Evolutionary conservation across 2,329 filamentous ascomycete species (phyloP).

Genomic region (Colletotrichum liaoningense): DNA sequence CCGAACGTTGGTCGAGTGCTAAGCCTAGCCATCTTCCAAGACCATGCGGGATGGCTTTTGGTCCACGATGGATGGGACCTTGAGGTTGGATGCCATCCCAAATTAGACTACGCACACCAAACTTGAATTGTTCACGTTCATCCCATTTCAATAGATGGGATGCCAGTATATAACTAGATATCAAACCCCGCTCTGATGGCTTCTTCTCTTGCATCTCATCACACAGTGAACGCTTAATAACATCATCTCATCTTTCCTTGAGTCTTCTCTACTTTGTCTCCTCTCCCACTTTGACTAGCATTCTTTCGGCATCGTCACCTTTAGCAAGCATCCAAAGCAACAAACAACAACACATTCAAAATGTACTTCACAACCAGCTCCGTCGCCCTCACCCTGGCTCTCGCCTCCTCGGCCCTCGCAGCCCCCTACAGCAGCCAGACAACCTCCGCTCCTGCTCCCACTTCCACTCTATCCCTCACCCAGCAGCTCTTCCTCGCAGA

Average conservation of each 20-base stretch:
- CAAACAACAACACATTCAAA: conserved; percentile 37
- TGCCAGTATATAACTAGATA: conserved; percentile 26
- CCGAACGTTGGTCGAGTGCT: not conserved
- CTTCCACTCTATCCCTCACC: conserved; percentile 40
- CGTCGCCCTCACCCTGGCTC: conserved; percentile 52
- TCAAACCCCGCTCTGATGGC: not conserved
- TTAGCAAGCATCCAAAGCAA: not conserved
- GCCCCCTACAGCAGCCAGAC: conserved; percentile 34
- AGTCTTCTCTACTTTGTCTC: conserved; percentile 4
- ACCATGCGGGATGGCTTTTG: not conserved
- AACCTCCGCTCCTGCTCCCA: conserved; percentile 32
- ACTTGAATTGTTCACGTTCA: not conserved
- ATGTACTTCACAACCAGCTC: conserved; percentile 46
- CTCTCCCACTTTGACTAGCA: not conserved
- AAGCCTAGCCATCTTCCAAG: not conserved
- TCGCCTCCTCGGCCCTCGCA: conserved; percentile 46
- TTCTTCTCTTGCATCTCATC: conserved; percentile 13
- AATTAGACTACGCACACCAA: conserved; percentile 16
- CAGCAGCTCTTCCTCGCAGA: conserved; percentile 53
- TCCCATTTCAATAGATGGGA: not conserved
- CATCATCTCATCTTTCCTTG: not conserved
- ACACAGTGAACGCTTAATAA: not conserved
- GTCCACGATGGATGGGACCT: conserved; percentile 11
- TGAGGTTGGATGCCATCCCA: conserved; percentile 6
- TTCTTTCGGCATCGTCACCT: not conserved